A percentile compares a stretch with the other conserved stretches of the same genome.
These are phyloP conservation scores for Hypoxylon trugodes DNA, from an alignment of 495 filamentous ascomycete species.

Conservation along the genomic window DNA sequence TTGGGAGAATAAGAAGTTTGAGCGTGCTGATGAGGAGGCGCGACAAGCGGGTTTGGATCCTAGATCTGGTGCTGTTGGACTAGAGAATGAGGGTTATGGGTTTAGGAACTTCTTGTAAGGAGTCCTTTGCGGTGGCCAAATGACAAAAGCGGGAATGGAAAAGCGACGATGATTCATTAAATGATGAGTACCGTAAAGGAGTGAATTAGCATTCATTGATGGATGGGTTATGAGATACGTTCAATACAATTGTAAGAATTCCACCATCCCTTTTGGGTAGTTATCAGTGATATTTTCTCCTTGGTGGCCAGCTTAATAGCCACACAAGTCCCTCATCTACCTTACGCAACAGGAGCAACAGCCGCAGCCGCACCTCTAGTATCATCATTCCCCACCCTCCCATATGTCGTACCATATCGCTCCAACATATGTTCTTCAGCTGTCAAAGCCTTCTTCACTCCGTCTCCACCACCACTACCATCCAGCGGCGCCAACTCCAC, in stretches of 20 bases:
- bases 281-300: too few relatives aligned
- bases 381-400: conserved; percentile 15
- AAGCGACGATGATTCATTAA: not conserved
- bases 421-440: conserved; percentile 48
- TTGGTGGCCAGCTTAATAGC: too few relatives aligned
- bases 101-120: conserved; percentile 50
- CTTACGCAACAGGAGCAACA: conserved; percentile 1
- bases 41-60: conserved; percentile 26
- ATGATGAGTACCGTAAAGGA: too few relatives aligned
- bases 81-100: conserved; percentile 50
- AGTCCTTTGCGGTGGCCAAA: too few relatives aligned
- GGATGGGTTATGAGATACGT: too few relatives aligned
- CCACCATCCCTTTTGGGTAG: too few relatives aligned
- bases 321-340: not conserved
- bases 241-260: too few relatives aligned
- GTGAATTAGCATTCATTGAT: too few relatives aligned
- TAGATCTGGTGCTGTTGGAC: conserved; percentile 11
- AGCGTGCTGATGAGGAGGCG: conserved; percentile 46
- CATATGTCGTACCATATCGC: conserved; percentile 28
- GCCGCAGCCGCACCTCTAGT: too few relatives aligned
- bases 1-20: conserved; percentile 70
- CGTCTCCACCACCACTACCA: conserved; percentile 28
- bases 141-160: not conserved
- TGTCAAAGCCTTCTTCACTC: conserved; percentile 37
- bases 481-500: conserved; percentile 47